Base-by-base conservation (phyloP, 2,329 filamentous ascomycete species). In the Aspergillus nomiae region DNA sequence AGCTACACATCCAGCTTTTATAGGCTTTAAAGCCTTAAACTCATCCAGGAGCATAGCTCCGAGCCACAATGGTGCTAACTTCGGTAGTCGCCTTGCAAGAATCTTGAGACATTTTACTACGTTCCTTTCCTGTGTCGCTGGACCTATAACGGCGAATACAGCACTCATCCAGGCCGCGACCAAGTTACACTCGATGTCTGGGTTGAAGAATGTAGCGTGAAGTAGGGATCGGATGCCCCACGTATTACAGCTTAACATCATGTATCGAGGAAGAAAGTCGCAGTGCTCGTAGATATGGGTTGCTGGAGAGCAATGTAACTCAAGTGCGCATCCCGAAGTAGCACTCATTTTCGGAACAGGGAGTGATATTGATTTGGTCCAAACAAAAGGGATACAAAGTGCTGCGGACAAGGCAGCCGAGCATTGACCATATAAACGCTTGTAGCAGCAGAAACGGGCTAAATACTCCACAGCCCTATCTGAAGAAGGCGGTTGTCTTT, bases 151-250 rank as follows among this genome's bases (percentile, higher is more conserved):
- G 5, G 63, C 63, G 62, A 72, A 67, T 6, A 60, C 63, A 2
- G 70, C 67, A n/a, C 67, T 69, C 4, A 70, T 21, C 66, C 68
- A 70, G 12, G 70, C 66, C 56, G 67, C 70, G 56, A 69, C 67
- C 32, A 71, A 57, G 38, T 71, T 72, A 46, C 69, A 73, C 32
- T 70, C 61, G 45, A 71, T 62, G 28, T 69, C 60, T 54, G 45
- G 0, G 56, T 71, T 67, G 60, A 73, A 72, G 48, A 71, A 71
- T 14, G 67, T 69, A 54, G 64, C 65, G 24, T 28, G 63, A 11
- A 73, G 63, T 16, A 73, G 60, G 59, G 69, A 73, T 34, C 69
- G 66, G 4, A 72, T 24, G 10, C 70, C 70, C 62, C 63, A 70
- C 0, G 36, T 9, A 61, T 72, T 68, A 26, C 26, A 70, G 56